A percentile compares a stretch with the other conserved stretches of the same genome.
phyloP scores from a whole-genome alignment of 169 alveolate species.

The Plasmodium berghei region DNA sequence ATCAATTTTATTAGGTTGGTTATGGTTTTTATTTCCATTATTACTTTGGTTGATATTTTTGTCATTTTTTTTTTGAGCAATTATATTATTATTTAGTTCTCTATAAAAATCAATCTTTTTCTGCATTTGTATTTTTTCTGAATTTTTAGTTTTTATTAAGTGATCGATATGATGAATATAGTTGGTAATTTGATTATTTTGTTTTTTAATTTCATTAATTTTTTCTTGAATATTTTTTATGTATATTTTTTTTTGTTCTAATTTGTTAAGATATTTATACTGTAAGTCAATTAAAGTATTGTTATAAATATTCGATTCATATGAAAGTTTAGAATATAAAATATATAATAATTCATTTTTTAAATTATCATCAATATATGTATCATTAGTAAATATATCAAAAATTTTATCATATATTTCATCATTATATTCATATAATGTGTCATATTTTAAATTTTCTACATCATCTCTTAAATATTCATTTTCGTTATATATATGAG shows the following conservation, averaged over 20 bases:
- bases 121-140: slow-evolving; percentile 33
- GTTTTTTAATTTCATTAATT: slow-evolving; percentile 13
- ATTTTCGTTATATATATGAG: background rate
- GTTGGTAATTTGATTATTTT: slow-evolving; percentile 22
- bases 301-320: slow-evolving; percentile 52
- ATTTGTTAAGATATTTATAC: slow-evolving; percentile 31
- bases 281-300: slow-evolving; percentile 47
- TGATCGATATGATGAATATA: slow-evolving; percentile 1
- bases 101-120: slow-evolving; percentile 37
- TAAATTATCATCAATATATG: slow-evolving; percentile 48
- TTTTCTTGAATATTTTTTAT: slow-evolving; percentile 18
- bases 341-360: slow-evolving; percentile 62
- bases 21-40: background rate
- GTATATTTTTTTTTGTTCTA: slow-evolving; percentile 25
- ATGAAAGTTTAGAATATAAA: slow-evolving; percentile 52
- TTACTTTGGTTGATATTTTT: background rate
- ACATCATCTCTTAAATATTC: background rate
- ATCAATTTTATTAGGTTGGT: background rate
- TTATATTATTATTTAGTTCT: slow-evolving; percentile 33
- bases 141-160: slow-evolving; percentile 29
- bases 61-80: slow-evolving; percentile 13
- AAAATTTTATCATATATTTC: slow-evolving; percentile 30
- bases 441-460: background rate
- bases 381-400: slow-evolving; percentile 59
- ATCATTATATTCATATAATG: slow-evolving; percentile 4